Percentiles rank a stretch among this genome's conserved stretches.
Evolutionary conservation across 768 basidiomycete genomes (phyloP).

Genomic region (Xerocomus spinulosus): DNA sequence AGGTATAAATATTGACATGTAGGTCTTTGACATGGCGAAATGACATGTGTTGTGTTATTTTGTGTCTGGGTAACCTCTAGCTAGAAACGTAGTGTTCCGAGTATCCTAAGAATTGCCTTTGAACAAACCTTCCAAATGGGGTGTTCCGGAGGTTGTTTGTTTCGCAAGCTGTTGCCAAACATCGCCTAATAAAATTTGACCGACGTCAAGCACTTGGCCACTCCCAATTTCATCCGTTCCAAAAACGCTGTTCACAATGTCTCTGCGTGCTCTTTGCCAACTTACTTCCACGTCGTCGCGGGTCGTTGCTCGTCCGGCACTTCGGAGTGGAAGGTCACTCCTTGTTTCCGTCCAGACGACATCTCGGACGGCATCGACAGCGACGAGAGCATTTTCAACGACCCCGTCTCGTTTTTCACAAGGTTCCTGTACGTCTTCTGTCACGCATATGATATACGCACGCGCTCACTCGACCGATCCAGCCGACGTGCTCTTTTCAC

Average conservation of each 20-base stretch:
- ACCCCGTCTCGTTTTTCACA: slow-evolving; percentile 37
- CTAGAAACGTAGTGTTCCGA: too few species aligned
- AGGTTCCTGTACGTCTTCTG: slow-evolving; percentile 37
- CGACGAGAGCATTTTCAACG: slow-evolving; percentile 38
- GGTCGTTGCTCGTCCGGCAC: slow-evolving; percentile 24
- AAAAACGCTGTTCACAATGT: slow-evolving; percentile 41
- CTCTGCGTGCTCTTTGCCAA: slow-evolving; percentile 57
- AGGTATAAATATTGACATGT: slow-evolving; percentile 1
- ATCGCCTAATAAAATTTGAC: slow-evolving; percentile 5
- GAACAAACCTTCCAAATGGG: too few species aligned
- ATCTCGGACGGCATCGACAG: slow-evolving; percentile 19
- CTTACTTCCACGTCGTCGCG: slow-evolving; percentile 44
- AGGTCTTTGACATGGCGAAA: slow-evolving; percentile 2
- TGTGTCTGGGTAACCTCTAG: too few species aligned
- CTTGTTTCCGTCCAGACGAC: slow-evolving; percentile 9
- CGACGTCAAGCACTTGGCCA: not conserved
- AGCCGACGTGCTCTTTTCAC: slow-evolving; percentile 73
- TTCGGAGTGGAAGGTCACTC: slow-evolving; percentile 21
- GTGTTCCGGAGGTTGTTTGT: slow-evolving; percentile 24
- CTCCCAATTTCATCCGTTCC: not conserved
- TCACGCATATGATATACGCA: not conserved
- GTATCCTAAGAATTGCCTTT: too few species aligned
- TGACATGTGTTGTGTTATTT: not conserved
- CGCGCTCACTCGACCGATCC: not conserved
- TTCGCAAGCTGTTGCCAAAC: slow-evolving; percentile 32